Evolutionary conservation across 768 basidiomycete genomes (phyloP), one percentile per base, ranked within the genome.

Genomic region (Pleurotus tuoliensis): DNA sequence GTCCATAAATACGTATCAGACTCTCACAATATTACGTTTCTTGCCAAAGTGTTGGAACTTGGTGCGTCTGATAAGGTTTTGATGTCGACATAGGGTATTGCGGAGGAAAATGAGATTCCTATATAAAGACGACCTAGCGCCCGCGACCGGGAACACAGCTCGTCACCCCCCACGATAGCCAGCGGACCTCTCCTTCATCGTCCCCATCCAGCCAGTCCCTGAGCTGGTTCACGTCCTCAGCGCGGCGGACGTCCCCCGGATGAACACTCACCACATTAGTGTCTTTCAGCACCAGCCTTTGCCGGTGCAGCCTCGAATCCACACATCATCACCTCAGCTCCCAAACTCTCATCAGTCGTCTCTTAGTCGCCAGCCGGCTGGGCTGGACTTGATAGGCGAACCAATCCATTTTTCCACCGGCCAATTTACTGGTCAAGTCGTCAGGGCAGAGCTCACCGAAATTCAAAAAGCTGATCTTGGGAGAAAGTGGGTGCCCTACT

Each of bases 401-500:
- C 83, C 83, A 3, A 82, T 86, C 45, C 73, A 72, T 58, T 89
- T 84, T 62, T 68, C 68, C 13, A 70, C 73, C 52, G 89, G 88
- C 40, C 84, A 83, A 60, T 85, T 88, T 66, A 71, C 77, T 45
- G 86, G 85, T 22, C 75, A 72, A 38, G 81, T 77, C 1, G 74
- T 85, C 52, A 79, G 82, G 30, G 79, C 77, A 63, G 76, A 82
- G 66, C 71, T 83, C 25, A 63, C 72, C 55, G 86, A 85, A 72
- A 67, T 83, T 11, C 86, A 88, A 62, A 83, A 84, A 58, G 84
- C 86, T 4, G 75, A 85, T 62, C 71, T 87, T 27, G 85, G 84
- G n/a, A 72, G 86, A 69, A 88, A 88, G 85, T 86, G 63, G 63
- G 72, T 66, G 12, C n/a, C 55, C 57, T 47, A 5, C 44, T 37